Evolutionary conservation across 352 stramenopile species (phyloP).

Genomic region (Phytophthora ohioensis): DNA sequence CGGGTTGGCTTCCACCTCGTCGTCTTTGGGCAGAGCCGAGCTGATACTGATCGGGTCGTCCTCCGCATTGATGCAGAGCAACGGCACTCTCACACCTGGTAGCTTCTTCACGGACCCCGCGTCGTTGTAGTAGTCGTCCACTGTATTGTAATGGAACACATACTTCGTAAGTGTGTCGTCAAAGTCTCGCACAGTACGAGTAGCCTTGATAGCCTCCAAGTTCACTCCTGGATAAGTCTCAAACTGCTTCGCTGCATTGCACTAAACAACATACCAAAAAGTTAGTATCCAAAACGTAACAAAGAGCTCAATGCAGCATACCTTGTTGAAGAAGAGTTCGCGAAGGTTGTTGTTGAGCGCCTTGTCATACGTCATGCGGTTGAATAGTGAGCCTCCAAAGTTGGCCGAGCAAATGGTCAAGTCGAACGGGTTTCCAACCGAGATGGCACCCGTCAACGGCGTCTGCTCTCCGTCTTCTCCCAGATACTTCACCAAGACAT

Average conservation of each 20-base stretch:
- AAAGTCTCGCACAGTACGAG: constrained; percentile 61
- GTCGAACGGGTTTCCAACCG: constrained; percentile 81
- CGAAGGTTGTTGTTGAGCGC: constrained; percentile 65
- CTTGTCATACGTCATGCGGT: constrained; percentile 73
- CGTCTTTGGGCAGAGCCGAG: constrained; percentile 40
- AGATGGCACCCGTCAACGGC: constrained; percentile 61
- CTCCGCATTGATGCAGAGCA: constrained; percentile 71
- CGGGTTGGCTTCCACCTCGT: constrained; percentile 52
- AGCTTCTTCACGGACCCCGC: constrained; percentile 54
- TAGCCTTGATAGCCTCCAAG: constrained; percentile 45
- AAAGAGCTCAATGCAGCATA: constrained; percentile 10
- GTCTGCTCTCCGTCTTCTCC: constrained; percentile 62
- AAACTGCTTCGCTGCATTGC: constrained; percentile 58
- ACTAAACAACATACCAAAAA: constrained; percentile 22
- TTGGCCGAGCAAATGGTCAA: constrained; percentile 62
- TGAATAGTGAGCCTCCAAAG: constrained; percentile 56
- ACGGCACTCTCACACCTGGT: constrained; percentile 47
- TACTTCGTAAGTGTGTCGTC: constrained; percentile 70
- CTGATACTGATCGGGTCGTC: constrained; percentile 72
- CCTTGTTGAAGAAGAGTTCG: constrained; percentile 70
- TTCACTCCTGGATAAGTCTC: constrained; percentile 48
- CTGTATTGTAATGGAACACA: constrained; percentile 65
- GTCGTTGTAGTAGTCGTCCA: constrained; percentile 71
- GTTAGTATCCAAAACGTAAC: background rate
- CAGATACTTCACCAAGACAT: constrained; percentile 84